phyloP scores from a whole-genome alignment of 495 filamentous ascomycete species.

The Paragyromitra xinjiangensis region DNA sequence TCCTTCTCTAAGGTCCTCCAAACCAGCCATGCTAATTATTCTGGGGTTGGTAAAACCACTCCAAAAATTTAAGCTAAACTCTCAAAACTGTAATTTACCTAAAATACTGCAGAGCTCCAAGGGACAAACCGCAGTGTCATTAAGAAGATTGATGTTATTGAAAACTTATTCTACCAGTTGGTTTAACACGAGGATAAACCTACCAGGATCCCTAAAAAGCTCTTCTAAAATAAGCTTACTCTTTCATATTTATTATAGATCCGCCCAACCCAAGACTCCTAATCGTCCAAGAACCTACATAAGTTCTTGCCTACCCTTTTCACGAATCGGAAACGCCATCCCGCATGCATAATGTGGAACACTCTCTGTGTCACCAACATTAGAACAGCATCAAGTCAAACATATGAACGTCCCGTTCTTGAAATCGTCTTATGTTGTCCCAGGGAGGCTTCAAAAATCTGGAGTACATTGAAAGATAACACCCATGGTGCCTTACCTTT shows the following conservation, averaged over 20 bases:
- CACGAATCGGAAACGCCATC: conserved; percentile 33
- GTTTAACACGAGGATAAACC: neutral
- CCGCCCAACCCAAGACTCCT: neutral
- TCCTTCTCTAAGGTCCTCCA: neutral
- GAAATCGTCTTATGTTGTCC: conserved; percentile 56
- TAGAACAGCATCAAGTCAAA: conserved; percentile 64
- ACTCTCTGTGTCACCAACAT: conserved; percentile 64
- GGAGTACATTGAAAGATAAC: conserved; percentile 66
- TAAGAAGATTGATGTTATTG: neutral
- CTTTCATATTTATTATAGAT: neutral
- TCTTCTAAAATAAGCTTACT: neutral
- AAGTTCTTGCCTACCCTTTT: neutral
- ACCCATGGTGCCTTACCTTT: conserved; percentile 61
- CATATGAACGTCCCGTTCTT: conserved; percentile 62
- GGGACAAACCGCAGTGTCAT: neutral
- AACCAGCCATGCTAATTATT: neutral
- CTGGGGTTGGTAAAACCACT: neutral
- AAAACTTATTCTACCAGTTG: neutral
- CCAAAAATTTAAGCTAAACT: neutral
- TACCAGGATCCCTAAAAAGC: neutral
- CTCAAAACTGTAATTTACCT: neutral
- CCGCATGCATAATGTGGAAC: conserved; percentile 65
- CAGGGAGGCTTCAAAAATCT: conserved; percentile 64
- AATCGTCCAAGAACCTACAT: neutral
- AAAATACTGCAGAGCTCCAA: neutral